These are phyloP conservation scores for Penicillium hesseltinei DNA, from an alignment of 2,329 filamentous ascomycete genomes.

Conservation along the genomic window DNA sequence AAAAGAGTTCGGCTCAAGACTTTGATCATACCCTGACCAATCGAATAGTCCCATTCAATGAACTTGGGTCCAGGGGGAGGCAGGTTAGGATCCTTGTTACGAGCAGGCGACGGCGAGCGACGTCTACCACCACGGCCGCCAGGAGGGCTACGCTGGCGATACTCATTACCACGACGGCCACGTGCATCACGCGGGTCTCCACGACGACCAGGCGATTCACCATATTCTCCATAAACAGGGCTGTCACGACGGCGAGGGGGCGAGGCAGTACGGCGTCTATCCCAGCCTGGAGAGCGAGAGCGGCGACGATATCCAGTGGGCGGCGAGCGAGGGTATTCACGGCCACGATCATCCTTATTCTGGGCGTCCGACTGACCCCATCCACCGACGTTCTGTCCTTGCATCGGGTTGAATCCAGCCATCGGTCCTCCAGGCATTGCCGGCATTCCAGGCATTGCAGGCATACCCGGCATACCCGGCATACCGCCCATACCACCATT, in stretches of 20 bases:
- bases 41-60: conserved; percentile 72
- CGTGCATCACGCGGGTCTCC: conserved; percentile 56
- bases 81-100: conserved; percentile 39
- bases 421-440: conserved; percentile 23
- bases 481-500: conserved; percentile 19
- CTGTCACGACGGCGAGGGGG: conserved; percentile 64
- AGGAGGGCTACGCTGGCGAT: conserved; percentile 83
- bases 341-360: conserved; percentile 59
- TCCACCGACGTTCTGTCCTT: conserved; percentile 32
- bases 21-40: conserved; percentile 78
- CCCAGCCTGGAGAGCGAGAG: conserved; percentile 75
- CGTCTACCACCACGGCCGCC: conserved; percentile 56
- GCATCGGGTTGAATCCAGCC: conserved; percentile 32
- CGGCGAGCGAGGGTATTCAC: conserved; percentile 63
- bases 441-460: conserved; percentile 29
- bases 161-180: conserved; percentile 59
- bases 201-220: conserved; percentile 63
- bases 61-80: conserved; percentile 64
- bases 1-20: conserved; percentile 94
- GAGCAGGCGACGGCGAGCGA: conserved; percentile 59
- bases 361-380: conserved; percentile 41
- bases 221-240: conserved; percentile 70
- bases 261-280: conserved; percentile 66
- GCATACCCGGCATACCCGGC: conserved; percentile 35
- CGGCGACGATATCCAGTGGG: conserved; percentile 63